A percentile compares a stretch with the other conserved stretches of the same genome.
Conservation (phyloP, 202 grass and related monocot species). For the Schoenoplectus tabernaemontani region DNA sequence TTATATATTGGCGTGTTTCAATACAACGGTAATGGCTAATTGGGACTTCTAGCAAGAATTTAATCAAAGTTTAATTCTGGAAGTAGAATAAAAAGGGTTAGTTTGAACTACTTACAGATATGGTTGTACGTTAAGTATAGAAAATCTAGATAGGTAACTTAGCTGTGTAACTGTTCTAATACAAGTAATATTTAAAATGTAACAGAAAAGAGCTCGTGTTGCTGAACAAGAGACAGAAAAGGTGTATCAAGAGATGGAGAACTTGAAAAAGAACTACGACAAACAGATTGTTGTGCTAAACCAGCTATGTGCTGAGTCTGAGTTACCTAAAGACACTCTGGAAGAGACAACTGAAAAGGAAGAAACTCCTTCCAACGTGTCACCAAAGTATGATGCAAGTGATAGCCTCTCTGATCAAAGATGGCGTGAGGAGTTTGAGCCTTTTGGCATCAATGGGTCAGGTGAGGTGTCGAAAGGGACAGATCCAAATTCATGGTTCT, state of each 20-base stretch:
- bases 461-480: constrained; percentile 68
- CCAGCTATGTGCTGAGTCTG: constrained; percentile 27
- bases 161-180: too few relatives aligned
- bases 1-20: not conserved
- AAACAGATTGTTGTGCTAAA: constrained; percentile 52
- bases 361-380: not conserved
- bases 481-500: constrained; percentile 82
- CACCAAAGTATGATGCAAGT: constrained; percentile 32
- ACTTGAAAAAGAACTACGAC: constrained; percentile 81
- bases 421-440: constrained; percentile 49
- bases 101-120: not conserved
- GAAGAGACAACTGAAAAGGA: not conserved
- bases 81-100: not conserved
- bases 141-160: not conserved
- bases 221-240: constrained; percentile 89
- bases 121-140: not conserved
- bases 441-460: constrained; percentile 34
- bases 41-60: not conserved
- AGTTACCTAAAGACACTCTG: constrained; percentile 15
- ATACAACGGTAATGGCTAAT: too few relatives aligned
- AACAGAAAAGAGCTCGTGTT: constrained; percentile 45
- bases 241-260: constrained; percentile 73
- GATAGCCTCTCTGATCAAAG: constrained; percentile 38
- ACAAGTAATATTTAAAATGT: not conserved
- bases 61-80: not conserved